Percentiles rank a stretch among this genome's conserved stretches.
phyloP scores from a whole-genome alignment of 495 filamentous ascomycete genomes.

The Extremus antarcticus region DNA sequence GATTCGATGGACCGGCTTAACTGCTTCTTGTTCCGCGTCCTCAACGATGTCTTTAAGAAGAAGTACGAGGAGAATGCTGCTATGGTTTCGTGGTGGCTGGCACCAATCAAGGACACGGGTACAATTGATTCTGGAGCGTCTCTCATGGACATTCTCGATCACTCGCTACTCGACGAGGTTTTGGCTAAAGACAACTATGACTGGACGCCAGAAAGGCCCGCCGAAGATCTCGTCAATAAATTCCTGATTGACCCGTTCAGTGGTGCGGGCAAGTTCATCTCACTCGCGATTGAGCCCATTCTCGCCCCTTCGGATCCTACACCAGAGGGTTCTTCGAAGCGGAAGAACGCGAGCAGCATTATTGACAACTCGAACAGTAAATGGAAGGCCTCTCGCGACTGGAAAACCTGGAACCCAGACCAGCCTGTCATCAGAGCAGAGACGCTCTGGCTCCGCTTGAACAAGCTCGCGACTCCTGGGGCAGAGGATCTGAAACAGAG shows the following conservation, averaged over 20 bases:
- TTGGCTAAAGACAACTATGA: constrained; percentile 39
- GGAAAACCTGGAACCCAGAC: constrained; percentile 37
- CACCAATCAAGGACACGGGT: constrained; percentile 36
- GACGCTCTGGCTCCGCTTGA: constrained; percentile 61
- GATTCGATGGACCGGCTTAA: constrained; percentile 44
- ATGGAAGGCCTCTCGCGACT: constrained; percentile 42
- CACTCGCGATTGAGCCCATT: constrained; percentile 32
- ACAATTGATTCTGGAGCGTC: constrained; percentile 3
- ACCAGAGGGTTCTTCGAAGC: constrained; percentile 39
- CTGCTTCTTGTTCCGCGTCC: constrained; percentile 62
- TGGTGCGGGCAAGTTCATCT: constrained; percentile 55
- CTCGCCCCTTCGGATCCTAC: constrained; percentile 45
- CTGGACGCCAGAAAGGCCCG: constrained; percentile 44
- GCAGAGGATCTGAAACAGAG: constrained; percentile 41
- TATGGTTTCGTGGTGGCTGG: constrained; percentile 77
- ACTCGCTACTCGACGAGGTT: constrained; percentile 47
- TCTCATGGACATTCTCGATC: constrained; percentile 48
- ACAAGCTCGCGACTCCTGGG: constrained; percentile 57
- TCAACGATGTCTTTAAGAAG: constrained; percentile 85
- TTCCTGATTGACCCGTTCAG: constrained; percentile 67
- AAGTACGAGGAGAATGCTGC: constrained; percentile 50
- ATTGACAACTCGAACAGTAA: constrained; percentile 54
- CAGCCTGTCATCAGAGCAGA: constrained; percentile 75
- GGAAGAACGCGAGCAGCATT: constrained; percentile 48
- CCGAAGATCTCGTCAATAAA: constrained; percentile 48